A percentile compares a stretch with the other conserved stretches of the same genome.
Conservation (phyloP, 176 grass and related monocot species). For the Oryza longistaminata region DNA sequence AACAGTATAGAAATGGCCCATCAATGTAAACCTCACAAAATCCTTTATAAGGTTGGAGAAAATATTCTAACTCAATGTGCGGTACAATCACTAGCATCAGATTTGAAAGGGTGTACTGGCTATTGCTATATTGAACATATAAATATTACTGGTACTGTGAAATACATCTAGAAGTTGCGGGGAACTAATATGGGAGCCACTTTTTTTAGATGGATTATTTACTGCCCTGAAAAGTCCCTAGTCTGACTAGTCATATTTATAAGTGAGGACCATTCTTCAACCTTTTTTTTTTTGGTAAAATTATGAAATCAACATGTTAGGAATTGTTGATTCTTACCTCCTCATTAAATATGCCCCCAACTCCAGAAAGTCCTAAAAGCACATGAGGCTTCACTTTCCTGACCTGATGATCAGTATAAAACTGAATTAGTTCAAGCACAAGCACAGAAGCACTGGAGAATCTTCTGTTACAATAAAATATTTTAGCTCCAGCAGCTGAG, state of each 20-base stretch:
- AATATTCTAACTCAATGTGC: neutral
- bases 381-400: constrained; percentile 95
- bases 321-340: constrained; percentile 57
- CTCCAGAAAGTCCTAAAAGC: constrained; percentile 96
- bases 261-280: constrained; percentile 8
- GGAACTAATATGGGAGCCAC: neutral
- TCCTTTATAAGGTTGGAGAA: neutral
- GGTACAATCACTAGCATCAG: neutral
- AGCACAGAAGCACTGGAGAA: constrained; percentile 1
- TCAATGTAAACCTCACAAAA: constrained; percentile 10
- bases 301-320: neutral
- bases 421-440: constrained; percentile 28
- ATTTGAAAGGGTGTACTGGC: neutral
- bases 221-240: neutral
- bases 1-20: constrained; percentile 11
- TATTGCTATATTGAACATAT: neutral
- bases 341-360: constrained; percentile 91
- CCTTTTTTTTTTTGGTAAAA: neutral
- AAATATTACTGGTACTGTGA: neutral
- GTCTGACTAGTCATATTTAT: neutral
- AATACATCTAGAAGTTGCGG: neutral
- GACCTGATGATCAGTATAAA: constrained; percentile 59
- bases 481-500: neutral
- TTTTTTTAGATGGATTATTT: constrained; percentile 15
- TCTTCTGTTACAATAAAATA: neutral